phyloP scores from a whole-genome alignment of 2,329 filamentous ascomycete genomes.

The Penicillium sp. region DNA sequence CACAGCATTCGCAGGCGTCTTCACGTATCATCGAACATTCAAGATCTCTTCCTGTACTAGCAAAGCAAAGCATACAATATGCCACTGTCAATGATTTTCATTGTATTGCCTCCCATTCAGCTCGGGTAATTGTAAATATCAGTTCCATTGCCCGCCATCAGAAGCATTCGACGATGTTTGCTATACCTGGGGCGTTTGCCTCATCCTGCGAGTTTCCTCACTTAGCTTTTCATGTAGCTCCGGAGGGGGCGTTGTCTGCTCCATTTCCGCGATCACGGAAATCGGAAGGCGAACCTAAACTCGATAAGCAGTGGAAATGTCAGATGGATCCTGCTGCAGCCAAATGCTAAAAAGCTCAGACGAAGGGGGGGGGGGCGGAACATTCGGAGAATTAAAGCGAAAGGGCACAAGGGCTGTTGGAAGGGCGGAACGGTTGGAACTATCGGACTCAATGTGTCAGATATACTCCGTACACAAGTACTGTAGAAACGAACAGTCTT shows the following conservation, averaged over 20 bases:
- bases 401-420: neutral
- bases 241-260: neutral
- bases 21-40: neutral
- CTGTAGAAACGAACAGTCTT: no score
- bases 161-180: neutral
- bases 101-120: neutral
- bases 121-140: neutral
- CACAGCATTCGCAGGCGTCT: conserved; percentile 15
- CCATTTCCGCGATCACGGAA: neutral
- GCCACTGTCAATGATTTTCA: neutral
- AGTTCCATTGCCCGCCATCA: neutral
- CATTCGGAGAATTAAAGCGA: conserved; percentile 6
- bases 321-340: neutral
- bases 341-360: neutral
- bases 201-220: neutral
- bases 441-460: neutral
- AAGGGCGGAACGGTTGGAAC: neutral
- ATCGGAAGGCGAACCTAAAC: neutral
- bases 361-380: no score
- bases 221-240: neutral
- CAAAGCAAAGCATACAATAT: conserved; percentile 3
- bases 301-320: neutral
- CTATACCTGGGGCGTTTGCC: neutral
- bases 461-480: no score
- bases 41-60: conserved; percentile 1